A percentile compares a stretch with the other conserved stretches of the same genome.
These are phyloP conservation scores for Dictyostelium firmibasis DNA, from an alignment of 78 protist species.

Conservation along the genomic window DNA sequence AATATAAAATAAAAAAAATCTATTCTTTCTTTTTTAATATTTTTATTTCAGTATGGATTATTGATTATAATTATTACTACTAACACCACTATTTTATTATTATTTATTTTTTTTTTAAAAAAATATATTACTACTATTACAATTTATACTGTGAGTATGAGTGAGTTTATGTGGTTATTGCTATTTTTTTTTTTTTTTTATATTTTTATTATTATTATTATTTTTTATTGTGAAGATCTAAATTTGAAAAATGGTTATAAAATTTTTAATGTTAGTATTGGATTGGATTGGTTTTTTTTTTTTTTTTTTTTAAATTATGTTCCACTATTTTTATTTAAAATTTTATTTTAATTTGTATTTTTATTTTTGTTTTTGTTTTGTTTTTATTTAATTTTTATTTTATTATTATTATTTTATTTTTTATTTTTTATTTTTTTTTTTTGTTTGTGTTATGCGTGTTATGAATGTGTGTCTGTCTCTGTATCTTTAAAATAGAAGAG, in stretches of 20 bases:
- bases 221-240: background rate
- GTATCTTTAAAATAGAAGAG: background rate
- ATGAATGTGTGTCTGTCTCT: too few species aligned
- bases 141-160: background rate
- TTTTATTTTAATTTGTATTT: too few species aligned
- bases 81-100: background rate
- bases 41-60: background rate
- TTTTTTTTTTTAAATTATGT: too few species aligned
- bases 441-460: background rate
- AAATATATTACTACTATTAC: background rate
- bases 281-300: too few species aligned
- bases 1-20: background rate
- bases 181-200: too few species aligned
- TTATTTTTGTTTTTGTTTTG: too few species aligned
- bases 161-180: background rate
- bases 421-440: too few species aligned
- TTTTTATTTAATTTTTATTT: too few species aligned
- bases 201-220: too few species aligned
- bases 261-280: background rate
- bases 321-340: too few species aligned
- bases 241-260: too few species aligned
- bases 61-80: background rate
- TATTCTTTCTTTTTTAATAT: background rate
- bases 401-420: too few species aligned
- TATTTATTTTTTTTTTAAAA: background rate